Evolutionary conservation across 352 stramenopile species (phyloP).

Genomic region (Phytophthora litchii): DNA sequence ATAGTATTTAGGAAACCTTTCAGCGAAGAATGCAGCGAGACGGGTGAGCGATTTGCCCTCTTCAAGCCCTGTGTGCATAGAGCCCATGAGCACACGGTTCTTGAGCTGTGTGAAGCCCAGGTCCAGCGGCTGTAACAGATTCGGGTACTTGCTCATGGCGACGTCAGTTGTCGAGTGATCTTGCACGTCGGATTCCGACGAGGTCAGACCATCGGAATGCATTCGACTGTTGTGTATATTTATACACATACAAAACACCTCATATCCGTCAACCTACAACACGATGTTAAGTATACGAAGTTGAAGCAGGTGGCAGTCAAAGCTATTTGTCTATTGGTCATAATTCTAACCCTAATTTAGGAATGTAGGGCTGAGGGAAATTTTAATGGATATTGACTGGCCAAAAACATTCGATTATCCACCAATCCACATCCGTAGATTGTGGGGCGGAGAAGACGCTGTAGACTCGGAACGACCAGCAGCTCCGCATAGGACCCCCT

Average conservation of each 20-base stretch:
- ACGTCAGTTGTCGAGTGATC: slow-evolving; percentile 1
- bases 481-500: slow-evolving; percentile 17
- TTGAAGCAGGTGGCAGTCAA: neutral
- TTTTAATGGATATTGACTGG: too few species aligned
- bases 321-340: too few species aligned
- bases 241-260: neutral
- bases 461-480: slow-evolving; percentile 36
- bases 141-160: slow-evolving; percentile 70
- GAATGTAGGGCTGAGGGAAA: too few species aligned
- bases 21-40: slow-evolving; percentile 95
- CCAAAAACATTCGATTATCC: neutral
- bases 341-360: too few species aligned
- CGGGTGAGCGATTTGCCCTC: slow-evolving; percentile 75
- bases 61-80: slow-evolving; percentile 93
- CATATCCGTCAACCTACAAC: neutral
- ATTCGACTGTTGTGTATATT: neutral
- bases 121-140: slow-evolving; percentile 80
- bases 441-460: neutral
- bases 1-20: too few species aligned
- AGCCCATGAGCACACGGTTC: slow-evolving; percentile 91
- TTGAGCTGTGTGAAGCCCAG: slow-evolving; percentile 85
- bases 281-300: neutral
- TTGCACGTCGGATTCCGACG: slow-evolving; percentile 22
- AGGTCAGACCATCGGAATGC: slow-evolving; percentile 10
- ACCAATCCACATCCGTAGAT: slow-evolving; percentile 1